Conservation (phyloP, 495 filamentous ascomycete species). For the Cercophora scortea region DNA sequence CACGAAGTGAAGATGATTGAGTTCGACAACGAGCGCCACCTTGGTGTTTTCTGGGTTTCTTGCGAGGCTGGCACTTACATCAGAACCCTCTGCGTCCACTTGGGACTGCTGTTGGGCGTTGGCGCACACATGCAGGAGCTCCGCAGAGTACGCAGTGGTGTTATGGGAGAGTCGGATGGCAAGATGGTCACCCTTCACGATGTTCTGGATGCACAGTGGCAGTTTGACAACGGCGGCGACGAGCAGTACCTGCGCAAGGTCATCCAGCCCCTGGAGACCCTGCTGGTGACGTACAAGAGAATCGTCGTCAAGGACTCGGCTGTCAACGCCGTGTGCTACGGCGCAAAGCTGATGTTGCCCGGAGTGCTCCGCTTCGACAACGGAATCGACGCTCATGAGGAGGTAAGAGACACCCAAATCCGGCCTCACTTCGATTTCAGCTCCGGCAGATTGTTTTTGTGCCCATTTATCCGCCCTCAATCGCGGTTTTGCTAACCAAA, state of each 20-base stretch:
- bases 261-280: conserved; percentile 82
- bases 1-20: conserved; percentile 91
- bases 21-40: conserved; percentile 93
- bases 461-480: too few species aligned
- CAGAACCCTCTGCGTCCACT: conserved; percentile 92
- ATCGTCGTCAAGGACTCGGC: conserved; percentile 96
- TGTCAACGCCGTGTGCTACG: conserved; percentile 94
- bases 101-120: conserved; percentile 86
- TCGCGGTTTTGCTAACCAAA: too few species aligned
- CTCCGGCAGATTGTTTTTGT: too few species aligned
- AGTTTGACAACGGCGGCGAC: conserved; percentile 83
- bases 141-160: conserved; percentile 83
- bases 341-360: conserved; percentile 96
- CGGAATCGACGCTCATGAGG: conserved; percentile 51
- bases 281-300: conserved; percentile 86
- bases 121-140: conserved; percentile 99
- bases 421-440: too few species aligned
- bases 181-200: conserved; percentile 92
- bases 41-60: conserved; percentile 99
- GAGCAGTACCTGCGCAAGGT: conserved; percentile 81
- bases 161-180: conserved; percentile 76
- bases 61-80: conserved; percentile 99
- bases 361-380: conserved; percentile 85
- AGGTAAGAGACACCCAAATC: conserved; percentile 5
- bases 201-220: conserved; percentile 90